A percentile compares a stretch with the other conserved stretches of the same genome.
phyloP scores from a whole-genome alignment of 1,284 basidiomycete genomes.

The Thecaphora thlaspeos region DNA sequence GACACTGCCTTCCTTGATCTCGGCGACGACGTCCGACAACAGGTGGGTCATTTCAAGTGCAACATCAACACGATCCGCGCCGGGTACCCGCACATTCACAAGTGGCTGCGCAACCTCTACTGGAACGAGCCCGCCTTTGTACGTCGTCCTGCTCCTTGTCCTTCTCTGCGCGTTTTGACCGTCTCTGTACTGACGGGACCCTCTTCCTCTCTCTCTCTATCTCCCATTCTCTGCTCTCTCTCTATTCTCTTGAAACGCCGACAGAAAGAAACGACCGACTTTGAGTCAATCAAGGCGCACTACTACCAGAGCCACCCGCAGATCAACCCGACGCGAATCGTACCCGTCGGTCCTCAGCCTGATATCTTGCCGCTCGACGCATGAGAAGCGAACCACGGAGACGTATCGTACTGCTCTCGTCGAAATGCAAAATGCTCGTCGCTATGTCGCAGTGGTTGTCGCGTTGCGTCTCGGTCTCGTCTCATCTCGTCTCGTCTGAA shows the following conservation, averaged over 20 bases:
- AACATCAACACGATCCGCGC: constrained; percentile 62
- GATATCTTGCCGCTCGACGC: constrained; percentile 39
- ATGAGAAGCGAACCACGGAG: not conserved
- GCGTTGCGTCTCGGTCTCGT: too few relatives aligned
- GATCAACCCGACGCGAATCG: constrained; percentile 52
- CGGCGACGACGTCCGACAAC: too few relatives aligned
- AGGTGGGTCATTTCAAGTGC: constrained; percentile 83
- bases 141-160: not conserved
- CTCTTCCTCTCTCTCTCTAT: not conserved
- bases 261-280: constrained; percentile 74
- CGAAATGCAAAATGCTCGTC: too few relatives aligned
- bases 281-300: constrained; percentile 64
- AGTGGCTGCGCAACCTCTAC: constrained; percentile 80
- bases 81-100: constrained; percentile 47
- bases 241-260: not conserved
- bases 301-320: constrained; percentile 54
- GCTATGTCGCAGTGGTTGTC: too few relatives aligned
- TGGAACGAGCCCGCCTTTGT: constrained; percentile 84
- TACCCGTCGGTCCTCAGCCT: constrained; percentile 48
- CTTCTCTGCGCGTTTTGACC: too few relatives aligned
- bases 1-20: too few relatives aligned
- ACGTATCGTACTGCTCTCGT: too few relatives aligned
- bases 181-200: too few relatives aligned
- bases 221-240: not conserved
- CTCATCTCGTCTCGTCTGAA: too few relatives aligned